Evolutionary conservation across 768 basidiomycete species (phyloP).

Genomic region (Lactifluus echinatus): DNA sequence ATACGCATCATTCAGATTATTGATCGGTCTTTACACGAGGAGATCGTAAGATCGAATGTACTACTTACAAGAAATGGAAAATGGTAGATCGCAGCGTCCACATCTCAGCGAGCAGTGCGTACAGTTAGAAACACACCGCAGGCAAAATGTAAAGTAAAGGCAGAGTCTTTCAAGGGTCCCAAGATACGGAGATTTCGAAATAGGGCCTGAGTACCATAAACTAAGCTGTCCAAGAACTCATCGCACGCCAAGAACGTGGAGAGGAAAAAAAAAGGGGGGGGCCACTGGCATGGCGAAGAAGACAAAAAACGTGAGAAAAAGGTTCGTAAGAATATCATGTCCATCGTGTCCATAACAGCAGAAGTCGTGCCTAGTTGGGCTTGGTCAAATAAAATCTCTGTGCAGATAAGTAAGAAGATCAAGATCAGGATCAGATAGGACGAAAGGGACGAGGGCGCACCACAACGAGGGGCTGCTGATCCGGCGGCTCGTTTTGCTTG

Average conservation of each 20-base stretch:
- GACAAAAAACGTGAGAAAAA: background rate
- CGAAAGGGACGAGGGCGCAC: background rate
- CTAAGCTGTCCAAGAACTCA: background rate
- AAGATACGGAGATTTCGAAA: background rate
- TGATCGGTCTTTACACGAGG: too few relatives aligned
- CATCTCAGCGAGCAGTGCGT: too few relatives aligned
- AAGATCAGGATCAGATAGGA: background rate
- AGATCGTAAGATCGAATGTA: too few relatives aligned
- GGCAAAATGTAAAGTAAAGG: background rate
- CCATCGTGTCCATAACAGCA: background rate
- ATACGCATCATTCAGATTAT: too few relatives aligned
- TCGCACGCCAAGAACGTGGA: too few relatives aligned
- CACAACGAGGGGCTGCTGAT: background rate
- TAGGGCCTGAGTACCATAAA: background rate
- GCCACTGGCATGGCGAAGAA: background rate
- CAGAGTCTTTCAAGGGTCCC: background rate
- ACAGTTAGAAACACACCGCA: too few relatives aligned
- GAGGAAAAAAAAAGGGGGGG: background rate
- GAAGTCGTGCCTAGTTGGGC: background rate
- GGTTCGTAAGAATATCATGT: background rate
- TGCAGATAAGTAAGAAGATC: background rate
- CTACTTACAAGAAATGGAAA: background rate
- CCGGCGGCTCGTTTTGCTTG: background rate
- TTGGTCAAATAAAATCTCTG: slow-evolving; percentile 3
- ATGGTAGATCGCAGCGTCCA: background rate